Percentiles rank a stretch among this genome's conserved stretches.
Conservation (phyloP, 805 yeast genomes). For the Clavispora asparagi region DNA sequence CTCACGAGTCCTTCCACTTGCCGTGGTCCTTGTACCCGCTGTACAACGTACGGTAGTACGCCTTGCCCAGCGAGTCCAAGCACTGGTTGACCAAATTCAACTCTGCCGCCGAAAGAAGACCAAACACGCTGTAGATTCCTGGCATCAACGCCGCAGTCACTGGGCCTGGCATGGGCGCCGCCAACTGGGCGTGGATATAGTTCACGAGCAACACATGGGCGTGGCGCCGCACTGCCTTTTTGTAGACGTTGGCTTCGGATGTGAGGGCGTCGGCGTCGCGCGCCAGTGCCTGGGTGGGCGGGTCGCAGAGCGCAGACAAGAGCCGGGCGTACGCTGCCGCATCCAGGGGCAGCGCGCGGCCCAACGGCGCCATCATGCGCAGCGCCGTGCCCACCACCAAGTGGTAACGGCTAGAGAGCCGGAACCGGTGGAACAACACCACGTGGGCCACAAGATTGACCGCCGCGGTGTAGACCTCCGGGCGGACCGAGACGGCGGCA, state of each 20-base stretch:
- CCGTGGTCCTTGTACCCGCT: constrained; percentile 72
- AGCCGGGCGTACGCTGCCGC: constrained; percentile 54
- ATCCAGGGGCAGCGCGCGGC: constrained; percentile 13
- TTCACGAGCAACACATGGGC: constrained; percentile 54
- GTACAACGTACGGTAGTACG: constrained; percentile 61
- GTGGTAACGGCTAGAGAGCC: constrained; percentile 71
- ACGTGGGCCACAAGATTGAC: constrained; percentile 55
- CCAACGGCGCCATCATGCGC: constrained; percentile 45
- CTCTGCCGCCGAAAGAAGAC: constrained; percentile 64
- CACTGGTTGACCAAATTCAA: constrained; percentile 56
- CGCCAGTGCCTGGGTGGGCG: constrained; percentile 35
- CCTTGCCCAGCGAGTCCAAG: constrained; percentile 65
- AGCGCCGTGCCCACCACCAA: constrained; percentile 47
- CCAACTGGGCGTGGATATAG: constrained; percentile 52
- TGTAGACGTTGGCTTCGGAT: constrained; percentile 51
- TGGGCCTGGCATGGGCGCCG: constrained; percentile 39
- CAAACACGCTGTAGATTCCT: constrained; percentile 62
- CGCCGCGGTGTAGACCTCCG: constrained; percentile 28
- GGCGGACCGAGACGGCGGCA: constrained; percentile 50
- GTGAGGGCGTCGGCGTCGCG: constrained; percentile 36
- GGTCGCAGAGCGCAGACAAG: constrained; percentile 69
- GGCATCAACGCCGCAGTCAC: constrained; percentile 45
- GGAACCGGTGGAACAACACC: constrained; percentile 61
- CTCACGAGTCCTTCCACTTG: constrained; percentile 66
- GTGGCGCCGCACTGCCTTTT: constrained; percentile 58